Conservation (phyloP, 495 filamentous ascomycete species). For the Lentithecium fluviatile region DNA sequence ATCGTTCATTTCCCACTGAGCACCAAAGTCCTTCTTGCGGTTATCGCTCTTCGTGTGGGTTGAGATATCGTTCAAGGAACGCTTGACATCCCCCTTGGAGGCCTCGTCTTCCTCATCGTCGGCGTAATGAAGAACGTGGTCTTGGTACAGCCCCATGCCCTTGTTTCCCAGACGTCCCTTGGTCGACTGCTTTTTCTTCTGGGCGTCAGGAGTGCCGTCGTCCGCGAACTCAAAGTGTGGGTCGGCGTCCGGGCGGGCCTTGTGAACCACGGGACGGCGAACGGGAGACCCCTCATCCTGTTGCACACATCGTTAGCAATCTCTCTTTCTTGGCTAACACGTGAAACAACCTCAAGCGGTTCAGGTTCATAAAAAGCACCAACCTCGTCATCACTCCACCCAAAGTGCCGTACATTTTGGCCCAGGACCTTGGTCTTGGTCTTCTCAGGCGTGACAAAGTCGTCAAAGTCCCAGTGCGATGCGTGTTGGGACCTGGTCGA, state of each 20-base stretch:
- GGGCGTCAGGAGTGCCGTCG: slow-evolving; percentile 47
- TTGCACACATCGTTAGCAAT: slow-evolving; percentile 7
- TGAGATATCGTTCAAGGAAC: slow-evolving; percentile 59
- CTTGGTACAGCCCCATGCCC: slow-evolving; percentile 72
- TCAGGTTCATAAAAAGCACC: slow-evolving; percentile 28
- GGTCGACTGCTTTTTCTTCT: slow-evolving; percentile 32
- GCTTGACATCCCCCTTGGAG: slow-evolving; percentile 39
- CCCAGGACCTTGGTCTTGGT: slow-evolving; percentile 49
- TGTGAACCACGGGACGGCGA: slow-evolving; percentile 54
- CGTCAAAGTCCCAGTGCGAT: slow-evolving; percentile 80
- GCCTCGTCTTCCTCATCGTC: slow-evolving; percentile 51
- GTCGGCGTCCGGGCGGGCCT: slow-evolving; percentile 74
- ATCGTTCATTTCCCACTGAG: slow-evolving; percentile 70
- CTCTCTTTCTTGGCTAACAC: neutral
- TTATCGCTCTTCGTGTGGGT: slow-evolving; percentile 66
- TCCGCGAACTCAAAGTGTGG: slow-evolving; percentile 75
- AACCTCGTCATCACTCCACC: slow-evolving; percentile 65
- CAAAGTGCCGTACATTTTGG: slow-evolving; percentile 66
- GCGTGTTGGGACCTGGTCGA: slow-evolving; percentile 59
- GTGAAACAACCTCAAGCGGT: slow-evolving; percentile 8
- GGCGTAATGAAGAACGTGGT: slow-evolving; percentile 56
- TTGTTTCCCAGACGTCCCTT: slow-evolving; percentile 52
- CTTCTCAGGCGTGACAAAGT: slow-evolving; percentile 80
- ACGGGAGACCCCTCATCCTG: slow-evolving; percentile 41
- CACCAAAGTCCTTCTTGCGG: slow-evolving; percentile 69